phyloP scores from a whole-genome alignment of 305 asterid genomes.

The Fraxinus nigra region DNA sequence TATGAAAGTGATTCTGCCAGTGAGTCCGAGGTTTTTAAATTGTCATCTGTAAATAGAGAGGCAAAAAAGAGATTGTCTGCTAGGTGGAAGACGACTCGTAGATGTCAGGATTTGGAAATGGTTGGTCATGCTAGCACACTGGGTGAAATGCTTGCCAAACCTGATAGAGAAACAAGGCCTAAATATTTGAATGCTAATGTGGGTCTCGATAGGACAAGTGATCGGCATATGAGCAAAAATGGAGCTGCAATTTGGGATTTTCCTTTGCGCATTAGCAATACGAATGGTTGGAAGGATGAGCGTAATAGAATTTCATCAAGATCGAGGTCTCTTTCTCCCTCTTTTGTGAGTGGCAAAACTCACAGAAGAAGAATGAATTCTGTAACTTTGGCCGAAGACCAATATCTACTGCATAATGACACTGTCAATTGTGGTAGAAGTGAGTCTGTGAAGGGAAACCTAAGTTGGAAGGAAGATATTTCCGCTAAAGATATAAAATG shows the following conservation, averaged over 20 bases:
- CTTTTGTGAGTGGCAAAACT: constrained; percentile 40
- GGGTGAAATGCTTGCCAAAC: constrained; percentile 79
- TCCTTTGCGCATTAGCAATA: constrained; percentile 67
- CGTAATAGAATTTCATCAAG: constrained; percentile 44
- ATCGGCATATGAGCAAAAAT: constrained; percentile 31
- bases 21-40: constrained; percentile 44
- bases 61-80: constrained; percentile 77
- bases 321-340: constrained; percentile 61
- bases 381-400: constrained; percentile 36
- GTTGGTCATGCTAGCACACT: constrained; percentile 58
- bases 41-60: constrained; percentile 55
- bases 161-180: constrained; percentile 41
- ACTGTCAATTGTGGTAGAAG: constrained; percentile 30
- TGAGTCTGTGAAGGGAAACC: constrained; percentile 47
- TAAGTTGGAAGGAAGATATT: constrained; percentile 34
- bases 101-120: constrained; percentile 56
- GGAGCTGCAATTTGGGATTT: constrained; percentile 30
- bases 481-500: constrained; percentile 35
- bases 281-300: constrained; percentile 79
- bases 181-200: constrained; percentile 35
- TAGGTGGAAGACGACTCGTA: constrained; percentile 75
- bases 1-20: constrained; percentile 76
- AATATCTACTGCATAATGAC: constrained; percentile 28
- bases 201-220: constrained; percentile 28
- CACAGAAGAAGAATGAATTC: constrained; percentile 36